Conservation (phyloP, 768 basidiomycete genomes). For the Termitomyces sp. region DNA sequence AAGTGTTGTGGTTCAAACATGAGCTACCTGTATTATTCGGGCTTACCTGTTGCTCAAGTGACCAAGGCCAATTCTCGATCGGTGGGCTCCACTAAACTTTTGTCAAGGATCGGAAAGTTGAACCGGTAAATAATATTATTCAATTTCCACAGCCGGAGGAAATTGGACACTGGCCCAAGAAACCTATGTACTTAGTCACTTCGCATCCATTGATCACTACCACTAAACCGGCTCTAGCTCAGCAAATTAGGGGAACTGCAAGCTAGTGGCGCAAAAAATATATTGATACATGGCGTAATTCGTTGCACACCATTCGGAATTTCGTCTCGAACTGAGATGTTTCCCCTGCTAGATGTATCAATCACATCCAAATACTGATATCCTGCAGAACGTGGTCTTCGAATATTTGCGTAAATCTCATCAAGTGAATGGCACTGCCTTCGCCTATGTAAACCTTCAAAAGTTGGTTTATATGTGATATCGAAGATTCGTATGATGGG, state of each 20-base stretch:
- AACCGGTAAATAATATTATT: background rate
- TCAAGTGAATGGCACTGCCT: conserved; percentile 21
- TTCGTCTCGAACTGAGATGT: background rate
- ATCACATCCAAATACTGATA: conserved; percentile 20
- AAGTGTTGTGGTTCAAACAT: background rate
- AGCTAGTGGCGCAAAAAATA: conserved; percentile 22
- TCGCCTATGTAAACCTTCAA: conserved; percentile 24
- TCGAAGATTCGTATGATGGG: background rate
- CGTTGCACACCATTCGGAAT: background rate
- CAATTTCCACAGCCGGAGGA: background rate
- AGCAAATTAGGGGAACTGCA: conserved; percentile 23
- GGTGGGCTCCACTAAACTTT: background rate
- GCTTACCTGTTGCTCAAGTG: background rate
- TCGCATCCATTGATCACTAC: background rate
- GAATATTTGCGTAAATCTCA: conserved; percentile 19
- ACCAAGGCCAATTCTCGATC: conserved; percentile 1
- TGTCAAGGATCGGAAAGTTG: background rate
- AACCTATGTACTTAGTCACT: background rate
- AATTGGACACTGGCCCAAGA: background rate
- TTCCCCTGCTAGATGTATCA: conserved; percentile 21
- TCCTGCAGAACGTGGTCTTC: conserved; percentile 22
- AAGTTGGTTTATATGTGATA: conserved; percentile 4
- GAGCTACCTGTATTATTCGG: background rate
- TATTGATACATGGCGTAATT: conserved; percentile 23
- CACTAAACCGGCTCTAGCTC: conserved; percentile 10